Conservation (phyloP, 768 basidiomycete genomes). For the Chiua virens region DNA sequence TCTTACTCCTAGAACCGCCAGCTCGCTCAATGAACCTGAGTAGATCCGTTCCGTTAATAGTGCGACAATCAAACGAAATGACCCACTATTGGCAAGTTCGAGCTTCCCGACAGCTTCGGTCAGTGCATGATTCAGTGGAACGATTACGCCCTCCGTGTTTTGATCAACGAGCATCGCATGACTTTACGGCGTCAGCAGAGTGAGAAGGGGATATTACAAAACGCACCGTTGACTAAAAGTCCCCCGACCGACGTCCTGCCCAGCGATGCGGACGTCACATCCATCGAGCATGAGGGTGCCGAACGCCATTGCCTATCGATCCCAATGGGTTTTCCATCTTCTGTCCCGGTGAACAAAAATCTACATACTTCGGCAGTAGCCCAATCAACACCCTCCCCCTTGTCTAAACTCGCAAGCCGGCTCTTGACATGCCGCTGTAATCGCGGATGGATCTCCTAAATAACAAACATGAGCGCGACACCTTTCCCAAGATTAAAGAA, state of each 20-base stretch:
- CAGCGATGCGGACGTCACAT: constrained; percentile 83
- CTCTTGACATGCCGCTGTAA: constrained; percentile 78
- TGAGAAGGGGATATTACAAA: neutral
- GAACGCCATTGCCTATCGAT: constrained; percentile 74
- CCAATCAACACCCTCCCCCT: constrained; percentile 78
- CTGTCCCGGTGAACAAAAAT: neutral
- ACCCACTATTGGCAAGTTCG: constrained; percentile 82
- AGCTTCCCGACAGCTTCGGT: constrained; percentile 57
- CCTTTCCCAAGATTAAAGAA: neutral
- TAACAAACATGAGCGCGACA: neutral
- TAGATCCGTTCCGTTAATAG: neutral
- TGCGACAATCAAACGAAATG: constrained; percentile 14
- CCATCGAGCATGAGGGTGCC: constrained; percentile 84
- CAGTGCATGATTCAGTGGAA: constrained; percentile 77
- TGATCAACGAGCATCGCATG: constrained; percentile 95
- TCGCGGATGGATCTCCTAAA: constrained; percentile 76
- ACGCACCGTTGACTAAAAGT: constrained; percentile 78
- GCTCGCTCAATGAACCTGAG: constrained; percentile 82
- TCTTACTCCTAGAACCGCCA: constrained; percentile 83
- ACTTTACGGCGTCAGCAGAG: constrained; percentile 25
- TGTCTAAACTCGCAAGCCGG: constrained; percentile 66
- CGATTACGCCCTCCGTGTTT: constrained; percentile 71
- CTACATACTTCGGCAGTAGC: constrained; percentile 78
- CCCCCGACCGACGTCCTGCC: constrained; percentile 90
- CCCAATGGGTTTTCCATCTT: neutral